Evolutionary conservation across 2,329 filamentous ascomycete species (phyloP).

Genomic region (Exophiala mesophila): DNA sequence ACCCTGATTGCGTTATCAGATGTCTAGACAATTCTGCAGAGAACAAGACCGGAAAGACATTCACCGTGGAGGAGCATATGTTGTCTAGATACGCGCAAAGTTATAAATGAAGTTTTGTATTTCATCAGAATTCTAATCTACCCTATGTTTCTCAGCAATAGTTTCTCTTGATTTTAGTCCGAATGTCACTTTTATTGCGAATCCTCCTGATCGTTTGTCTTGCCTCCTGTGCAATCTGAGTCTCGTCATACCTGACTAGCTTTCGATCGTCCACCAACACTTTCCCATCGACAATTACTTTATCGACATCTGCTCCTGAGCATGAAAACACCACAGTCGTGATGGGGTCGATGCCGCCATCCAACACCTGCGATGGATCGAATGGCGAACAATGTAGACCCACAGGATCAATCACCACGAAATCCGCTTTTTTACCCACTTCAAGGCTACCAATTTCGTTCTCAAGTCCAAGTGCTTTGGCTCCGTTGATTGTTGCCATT

Average conservation of each 20-base stretch:
- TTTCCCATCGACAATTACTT: constrained; percentile 42
- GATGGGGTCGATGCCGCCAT: constrained; percentile 35
- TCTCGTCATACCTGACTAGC: constrained; percentile 39
- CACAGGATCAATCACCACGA: constrained; percentile 33
- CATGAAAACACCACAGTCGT: constrained; percentile 41
- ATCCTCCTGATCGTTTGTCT: constrained; percentile 24
- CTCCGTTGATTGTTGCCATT: constrained; percentile 51
- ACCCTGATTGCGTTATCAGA: constrained; percentile 39
- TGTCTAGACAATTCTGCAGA: constrained; percentile 15
- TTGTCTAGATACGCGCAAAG: constrained; percentile 16
- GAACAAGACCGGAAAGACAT: constrained; percentile 5
- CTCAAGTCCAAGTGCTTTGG: constrained; percentile 44
- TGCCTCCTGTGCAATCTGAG: constrained; percentile 37
- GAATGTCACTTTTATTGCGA: constrained; percentile 2
- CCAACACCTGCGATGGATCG: constrained; percentile 31
- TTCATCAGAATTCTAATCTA: no score
- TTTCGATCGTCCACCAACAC: constrained; percentile 35
- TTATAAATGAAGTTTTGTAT: constrained; percentile 12
- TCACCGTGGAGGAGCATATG: constrained; percentile 24
- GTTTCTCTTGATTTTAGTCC: constrained; percentile 1
- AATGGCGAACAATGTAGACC: constrained; percentile 37
- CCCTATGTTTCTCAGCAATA: no score
- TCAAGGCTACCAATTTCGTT: constrained; percentile 37
- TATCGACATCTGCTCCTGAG: constrained; percentile 41
- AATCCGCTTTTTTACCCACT: constrained; percentile 39